Evolutionary conservation across 306 rosid genomes (phyloP), one percentile per base, ranked within the genome.

Genomic region (Quercus rubra): DNA sequence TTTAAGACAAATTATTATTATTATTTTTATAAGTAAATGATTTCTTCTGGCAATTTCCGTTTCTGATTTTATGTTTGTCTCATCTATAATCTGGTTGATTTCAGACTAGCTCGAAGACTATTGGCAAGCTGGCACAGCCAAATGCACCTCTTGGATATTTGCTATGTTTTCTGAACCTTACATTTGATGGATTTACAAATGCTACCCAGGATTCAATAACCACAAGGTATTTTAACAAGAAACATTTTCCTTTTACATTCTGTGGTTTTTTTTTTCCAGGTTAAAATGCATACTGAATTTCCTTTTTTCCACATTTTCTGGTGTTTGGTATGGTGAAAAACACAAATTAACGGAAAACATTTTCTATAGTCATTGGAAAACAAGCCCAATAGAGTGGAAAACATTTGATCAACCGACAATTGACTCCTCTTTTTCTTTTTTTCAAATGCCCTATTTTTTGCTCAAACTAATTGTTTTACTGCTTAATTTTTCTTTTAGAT

Each of bases 141-240:
- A 93, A 96, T 81, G 97, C 94, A n/a, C 97, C 98, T 71, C 90
- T 96, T 77, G 99, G 99, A 67, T 96, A 96, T 73, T 97, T 96
- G 59, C 87, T 96, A 64, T 96, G 99, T 83, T 93, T 90, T 84
- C 86, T 96, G 33, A 96, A 96, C 88, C 98, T 96, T 74, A 92
- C 97, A 52, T 96, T 96, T 89, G 99, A 96, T 83, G 99, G 99
- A 79, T 96, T 96, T 84, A 96, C 99, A 55, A 96, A 96, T 88
- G 99, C 99, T 46, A 96, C 99, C 82, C 99, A 96, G 85, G 99
- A 96, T 91, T 96, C 99, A 77, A 87, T 96, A 82, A 85, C 81
- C 57, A 74, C 86, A 74, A 90, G 98, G 99, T 96, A 83, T 76
- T 30, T 56, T 2, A 71, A 55, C 62, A 49, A 49, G 46, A 41